Evolutionary conservation across 495 filamentous ascomycete species (phyloP), one percentile per base, ranked within the genome.

Genomic region (Lepidopterella palustris): DNA sequence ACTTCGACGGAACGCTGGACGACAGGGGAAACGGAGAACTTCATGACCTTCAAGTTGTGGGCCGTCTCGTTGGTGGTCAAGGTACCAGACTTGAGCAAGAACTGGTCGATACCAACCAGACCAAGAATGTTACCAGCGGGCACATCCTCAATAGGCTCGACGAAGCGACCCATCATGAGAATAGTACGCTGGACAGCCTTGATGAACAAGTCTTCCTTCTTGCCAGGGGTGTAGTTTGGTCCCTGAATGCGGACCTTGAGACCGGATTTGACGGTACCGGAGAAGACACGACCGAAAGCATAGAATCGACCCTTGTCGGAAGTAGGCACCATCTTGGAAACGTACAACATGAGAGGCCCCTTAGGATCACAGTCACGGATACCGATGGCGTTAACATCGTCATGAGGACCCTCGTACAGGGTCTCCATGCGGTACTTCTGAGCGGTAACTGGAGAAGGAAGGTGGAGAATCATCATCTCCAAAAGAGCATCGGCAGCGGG

Each of bases 41-140:
- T 96, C 93, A 99, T 99, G 78, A 99, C 93, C 86, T 97, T 99
- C 67, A 99, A 78, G 84, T 99, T 99, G 87, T 99, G 93, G 69
- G 93, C 93, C 61, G 92, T 92, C 62, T 99, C 93, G 71, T 84
- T 85, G 72, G 95, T 99, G 76, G 91, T 95, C 64, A 99, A 86
- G 66, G 93, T 99, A 84, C 93, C 93, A 72, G 93, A 97, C 86
- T 99, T 99, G 83, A 99, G 90, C 79, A 99, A 80, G 88, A 99
- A 99, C 83, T 99, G 93, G 76, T 99, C 93, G 72, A 99, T 88
- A 87, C 93, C 93, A 72, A 99, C 93, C 67, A 99, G 81, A 82
- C 93, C 93, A 70, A 95, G 86, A 79, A 99, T 97, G 85, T 99
- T 99, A 82, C 93, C 93, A 70, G 92, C 90, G 66, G 93, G 93